A percentile compares a stretch with the other conserved stretches of the same genome.
Evolutionary conservation across 2,329 filamentous ascomycete genomes (phyloP).

Genomic region (Penicillium sp.): DNA sequence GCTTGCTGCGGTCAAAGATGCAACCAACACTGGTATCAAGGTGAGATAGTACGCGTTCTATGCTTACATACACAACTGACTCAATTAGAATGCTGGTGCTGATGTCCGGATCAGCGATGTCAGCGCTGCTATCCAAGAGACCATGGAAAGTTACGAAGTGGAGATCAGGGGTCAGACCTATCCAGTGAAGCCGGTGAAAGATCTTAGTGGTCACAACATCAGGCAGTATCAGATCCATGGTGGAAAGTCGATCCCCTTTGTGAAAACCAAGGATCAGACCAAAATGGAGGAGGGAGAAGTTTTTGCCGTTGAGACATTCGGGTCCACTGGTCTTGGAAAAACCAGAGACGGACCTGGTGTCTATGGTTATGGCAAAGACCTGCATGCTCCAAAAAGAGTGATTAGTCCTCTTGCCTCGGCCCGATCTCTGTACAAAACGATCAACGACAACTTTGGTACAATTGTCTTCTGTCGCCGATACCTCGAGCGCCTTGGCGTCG

Average conservation of each 20-base stretch:
- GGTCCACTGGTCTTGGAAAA: conserved; percentile 55
- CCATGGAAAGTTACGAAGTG: conserved; percentile 64
- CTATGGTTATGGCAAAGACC: conserved; percentile 54
- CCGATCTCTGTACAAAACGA: conserved; percentile 58
- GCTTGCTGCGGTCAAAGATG: conserved; percentile 64
- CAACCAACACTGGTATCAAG: conserved; percentile 64
- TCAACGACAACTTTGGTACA: conserved; percentile 64
- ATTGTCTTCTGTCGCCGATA: conserved; percentile 64
- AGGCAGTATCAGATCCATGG: conserved; percentile 57
- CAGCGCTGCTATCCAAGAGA: conserved; percentile 60
- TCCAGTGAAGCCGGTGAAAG: conserved; percentile 58
- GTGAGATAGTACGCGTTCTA: conserved; percentile 19
- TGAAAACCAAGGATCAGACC: conserved; percentile 51
- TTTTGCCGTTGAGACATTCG: conserved; percentile 62
- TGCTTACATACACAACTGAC: conserved; percentile 5
- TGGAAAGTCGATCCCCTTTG: conserved; percentile 57
- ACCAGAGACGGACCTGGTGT: conserved; percentile 51
- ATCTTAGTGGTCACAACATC: conserved; percentile 59
- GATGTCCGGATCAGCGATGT: conserved; percentile 58
- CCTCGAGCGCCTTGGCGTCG: conserved; percentile 62
- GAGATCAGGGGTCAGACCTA: conserved; percentile 55
- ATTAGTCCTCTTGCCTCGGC: conserved; percentile 52
- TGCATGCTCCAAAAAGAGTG: conserved; percentile 36
- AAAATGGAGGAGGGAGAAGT: conserved; percentile 62
- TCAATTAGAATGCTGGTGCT: conserved; percentile 51